These are phyloP conservation scores for Capsicum baccatum DNA, from an alignment of 257 asterid genomes.

Conservation along the genomic window DNA sequence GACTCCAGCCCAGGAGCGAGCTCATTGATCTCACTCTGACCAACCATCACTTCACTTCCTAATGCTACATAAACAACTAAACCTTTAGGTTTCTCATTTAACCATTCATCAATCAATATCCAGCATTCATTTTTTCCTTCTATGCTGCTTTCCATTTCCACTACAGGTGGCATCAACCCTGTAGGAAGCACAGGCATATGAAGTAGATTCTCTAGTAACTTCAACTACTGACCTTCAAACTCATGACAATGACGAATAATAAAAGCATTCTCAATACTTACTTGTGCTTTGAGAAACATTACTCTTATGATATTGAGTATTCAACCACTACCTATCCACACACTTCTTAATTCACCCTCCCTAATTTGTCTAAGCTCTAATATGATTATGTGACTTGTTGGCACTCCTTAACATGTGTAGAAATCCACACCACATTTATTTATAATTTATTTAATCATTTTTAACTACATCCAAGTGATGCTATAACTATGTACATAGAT, in stretches of 20 bases:
- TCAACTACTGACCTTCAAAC: conserved; percentile 25
- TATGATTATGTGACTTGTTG: too few relatives aligned
- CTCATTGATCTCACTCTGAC: conserved; percentile 39
- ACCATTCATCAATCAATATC: conserved; percentile 43
- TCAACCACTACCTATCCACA: too few relatives aligned
- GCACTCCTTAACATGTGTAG: too few relatives aligned
- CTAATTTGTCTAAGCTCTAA: too few relatives aligned
- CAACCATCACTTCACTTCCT: conserved; percentile 48
- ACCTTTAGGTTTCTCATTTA: conserved; percentile 19
- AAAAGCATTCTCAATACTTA: neutral
- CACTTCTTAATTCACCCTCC: too few relatives aligned
- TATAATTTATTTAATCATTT: too few relatives aligned
- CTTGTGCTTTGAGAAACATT: too few relatives aligned
- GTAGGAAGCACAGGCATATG: neutral
- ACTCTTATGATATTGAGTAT: too few relatives aligned
- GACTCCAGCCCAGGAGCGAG: conserved; percentile 54
- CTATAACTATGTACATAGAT: too few relatives aligned
- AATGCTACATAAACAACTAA: conserved; percentile 48
- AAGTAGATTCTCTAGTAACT: neutral
- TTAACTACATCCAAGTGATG: too few relatives aligned
- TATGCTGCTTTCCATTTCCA: neutral
- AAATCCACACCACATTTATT: too few relatives aligned
- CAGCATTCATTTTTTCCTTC: conserved; percentile 34
- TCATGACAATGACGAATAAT: conserved; percentile 29
- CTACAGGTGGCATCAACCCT: conserved; percentile 44